Conservation (phyloP, 2,329 filamentous ascomycete species). For the Fusarium luffae region DNA sequence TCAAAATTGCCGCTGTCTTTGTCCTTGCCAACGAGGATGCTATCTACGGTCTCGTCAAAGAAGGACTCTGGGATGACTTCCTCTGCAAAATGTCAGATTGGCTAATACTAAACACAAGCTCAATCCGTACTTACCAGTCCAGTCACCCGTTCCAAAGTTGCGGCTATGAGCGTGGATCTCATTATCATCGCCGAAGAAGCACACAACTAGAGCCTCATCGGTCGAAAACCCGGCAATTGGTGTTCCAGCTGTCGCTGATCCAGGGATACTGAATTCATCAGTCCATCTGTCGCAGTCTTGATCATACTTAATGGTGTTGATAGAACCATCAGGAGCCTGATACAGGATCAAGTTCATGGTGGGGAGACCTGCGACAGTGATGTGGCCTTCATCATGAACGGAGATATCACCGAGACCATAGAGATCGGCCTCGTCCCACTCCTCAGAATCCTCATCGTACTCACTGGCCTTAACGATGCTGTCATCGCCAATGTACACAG, state of each 20-base stretch:
- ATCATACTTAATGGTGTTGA: neutral
- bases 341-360: neutral
- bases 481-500: neutral
- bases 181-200: neutral
- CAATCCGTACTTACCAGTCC: neutral
- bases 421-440: neutral
- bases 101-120: rapidly evolving
- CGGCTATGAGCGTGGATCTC: neutral
- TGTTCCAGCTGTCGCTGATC: neutral
- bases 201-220: neutral
- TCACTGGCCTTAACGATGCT: neutral
- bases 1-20: neutral
- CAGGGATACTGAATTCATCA: neutral
- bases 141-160: neutral
- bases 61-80: neutral
- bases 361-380: neutral
- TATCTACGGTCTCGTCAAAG: neutral
- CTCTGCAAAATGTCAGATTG: neutral
- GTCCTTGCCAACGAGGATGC: neutral
- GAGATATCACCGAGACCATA: neutral
- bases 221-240: neutral
- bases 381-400: neutral
- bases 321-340: neutral
- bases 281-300: rapidly evolving
- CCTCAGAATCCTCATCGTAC: neutral